A percentile compares a stretch with the other conserved stretches of the same genome.
These are phyloP conservation scores for Chytriomyces sp. DNA, from an alignment of 192 early-diverging fungal genomes.

Conservation along the genomic window DNA sequence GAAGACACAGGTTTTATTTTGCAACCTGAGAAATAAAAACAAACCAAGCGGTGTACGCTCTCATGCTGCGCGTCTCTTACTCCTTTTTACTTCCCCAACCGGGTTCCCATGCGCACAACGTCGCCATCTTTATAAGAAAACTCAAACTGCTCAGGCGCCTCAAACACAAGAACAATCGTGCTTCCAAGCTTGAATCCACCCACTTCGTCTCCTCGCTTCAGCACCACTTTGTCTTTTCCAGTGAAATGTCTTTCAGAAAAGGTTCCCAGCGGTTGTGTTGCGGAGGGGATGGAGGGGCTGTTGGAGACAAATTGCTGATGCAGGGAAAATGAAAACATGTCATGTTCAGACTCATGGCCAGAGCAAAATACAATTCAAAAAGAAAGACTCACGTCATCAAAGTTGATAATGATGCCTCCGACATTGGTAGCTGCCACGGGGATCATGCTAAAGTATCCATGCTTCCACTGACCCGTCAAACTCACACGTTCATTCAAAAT, in stretches of 20 bases:
- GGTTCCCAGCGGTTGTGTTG: conserved; percentile 63
- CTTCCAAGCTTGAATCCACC: conserved; percentile 96
- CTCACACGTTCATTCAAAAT: conserved; percentile 97
- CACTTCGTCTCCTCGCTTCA: conserved; percentile 84
- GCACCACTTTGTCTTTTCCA: conserved; percentile 68
- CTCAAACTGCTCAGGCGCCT: conserved; percentile 84
- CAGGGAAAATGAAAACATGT: background rate
- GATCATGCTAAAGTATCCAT: conserved; percentile 96
- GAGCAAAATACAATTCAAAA: background rate
- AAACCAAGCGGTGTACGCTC: background rate
- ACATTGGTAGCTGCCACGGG: conserved; percentile 99
- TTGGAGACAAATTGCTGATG: conserved; percentile 54
- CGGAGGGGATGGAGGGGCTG: conserved; percentile 40
- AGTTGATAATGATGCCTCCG: conserved; percentile 92
- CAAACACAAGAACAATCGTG: conserved; percentile 96
- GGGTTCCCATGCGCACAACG: conserved; percentile 81
- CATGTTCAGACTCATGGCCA: conserved; percentile 10
- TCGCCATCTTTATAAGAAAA: conserved; percentile 75
- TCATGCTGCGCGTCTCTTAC: background rate
- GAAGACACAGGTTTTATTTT: no score
- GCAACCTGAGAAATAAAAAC: background rate
- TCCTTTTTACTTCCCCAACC: conserved; percentile 51
- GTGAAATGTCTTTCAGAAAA: conserved; percentile 77
- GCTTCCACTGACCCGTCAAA: conserved; percentile 86
- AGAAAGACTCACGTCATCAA: conserved; percentile 71